Conservation (phyloP, 1,284 basidiomycete species). For the Cutaneotrichosporon dermatis region DNA sequence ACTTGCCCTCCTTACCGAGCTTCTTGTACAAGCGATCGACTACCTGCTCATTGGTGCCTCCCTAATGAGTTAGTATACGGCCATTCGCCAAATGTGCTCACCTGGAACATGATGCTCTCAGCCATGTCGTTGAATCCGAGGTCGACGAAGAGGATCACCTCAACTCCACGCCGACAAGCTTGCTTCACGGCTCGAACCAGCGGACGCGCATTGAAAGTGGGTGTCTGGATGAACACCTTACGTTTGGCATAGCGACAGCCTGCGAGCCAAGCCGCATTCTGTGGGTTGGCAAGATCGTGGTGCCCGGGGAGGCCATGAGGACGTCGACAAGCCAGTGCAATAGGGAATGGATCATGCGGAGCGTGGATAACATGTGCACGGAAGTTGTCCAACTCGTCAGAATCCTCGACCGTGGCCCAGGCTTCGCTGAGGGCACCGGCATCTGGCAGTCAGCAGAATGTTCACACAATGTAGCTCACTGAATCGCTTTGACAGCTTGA, state of each 20-base stretch:
- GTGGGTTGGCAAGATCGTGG: conserved; percentile 60
- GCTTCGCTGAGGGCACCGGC: conserved; percentile 51
- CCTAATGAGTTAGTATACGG: conserved; percentile 55
- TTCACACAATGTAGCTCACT: conserved; percentile 27
- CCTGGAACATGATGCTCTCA: conserved; percentile 26
- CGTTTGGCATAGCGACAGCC: conserved; percentile 64
- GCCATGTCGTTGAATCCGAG: conserved; percentile 68
- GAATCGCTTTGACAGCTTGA: conserved; percentile 46
- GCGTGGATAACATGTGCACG: conserved; percentile 58
- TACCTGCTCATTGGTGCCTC: conserved; percentile 74
- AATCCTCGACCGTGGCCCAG: conserved; percentile 52
- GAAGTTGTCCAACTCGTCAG: conserved; percentile 53
- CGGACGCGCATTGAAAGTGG: conserved; percentile 69
- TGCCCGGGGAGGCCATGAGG: conserved; percentile 58
- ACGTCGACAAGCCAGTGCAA: conserved; percentile 66
- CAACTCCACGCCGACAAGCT: conserved; percentile 64
- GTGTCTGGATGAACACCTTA: conserved; percentile 71
- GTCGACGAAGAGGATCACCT: conserved; percentile 61
- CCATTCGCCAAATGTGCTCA: neutral
- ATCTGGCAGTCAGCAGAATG: conserved; percentile 23
- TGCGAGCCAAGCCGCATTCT: conserved; percentile 71
- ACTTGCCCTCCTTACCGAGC: conserved; percentile 54
- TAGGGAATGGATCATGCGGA: conserved; percentile 62
- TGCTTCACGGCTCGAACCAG: conserved; percentile 63
- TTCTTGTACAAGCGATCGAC: conserved; percentile 61